Conservation (phyloP, 495 filamentous ascomycete genomes). For the Daldinia childiae region DNA sequence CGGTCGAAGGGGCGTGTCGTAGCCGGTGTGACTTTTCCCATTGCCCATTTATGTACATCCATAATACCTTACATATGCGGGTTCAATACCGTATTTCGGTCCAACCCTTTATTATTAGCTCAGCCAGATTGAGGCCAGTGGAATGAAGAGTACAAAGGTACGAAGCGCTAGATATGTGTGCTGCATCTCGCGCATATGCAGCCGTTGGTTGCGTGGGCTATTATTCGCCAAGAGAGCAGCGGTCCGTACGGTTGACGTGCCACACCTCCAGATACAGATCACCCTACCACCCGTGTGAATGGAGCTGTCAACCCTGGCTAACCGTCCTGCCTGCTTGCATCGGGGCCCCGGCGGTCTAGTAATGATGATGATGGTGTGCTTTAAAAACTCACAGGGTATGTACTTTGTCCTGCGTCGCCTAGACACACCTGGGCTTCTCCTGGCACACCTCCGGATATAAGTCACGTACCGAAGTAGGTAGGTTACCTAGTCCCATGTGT, state of each 20-base stretch:
- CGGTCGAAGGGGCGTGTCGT: constrained; percentile 24
- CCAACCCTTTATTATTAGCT: constrained; percentile 34
- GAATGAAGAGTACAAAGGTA: constrained; percentile 35
- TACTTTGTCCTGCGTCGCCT: constrained; percentile 11
- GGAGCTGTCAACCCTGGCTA: constrained; percentile 42
- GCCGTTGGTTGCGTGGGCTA: constrained; percentile 44
- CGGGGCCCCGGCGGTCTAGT: constrained; percentile 4
- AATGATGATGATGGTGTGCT: constrained; percentile 38
- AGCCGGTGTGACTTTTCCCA: constrained; percentile 43
- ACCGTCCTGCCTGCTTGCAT: constrained; percentile 40
- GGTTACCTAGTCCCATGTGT: constrained; percentile 12
- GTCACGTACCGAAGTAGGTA: constrained; percentile 38
- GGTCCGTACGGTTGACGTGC: constrained; percentile 37
- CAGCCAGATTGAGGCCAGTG: constrained; percentile 14
- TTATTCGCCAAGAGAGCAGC: constrained; percentile 41
- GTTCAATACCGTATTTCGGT: constrained; percentile 36
- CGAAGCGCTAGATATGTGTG: constrained; percentile 43
- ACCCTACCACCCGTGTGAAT: constrained; percentile 47
- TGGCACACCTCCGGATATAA: constrained; percentile 38
- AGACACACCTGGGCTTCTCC: constrained; percentile 30
- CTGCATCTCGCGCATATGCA: constrained; percentile 54
- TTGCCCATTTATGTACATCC: constrained; percentile 22
- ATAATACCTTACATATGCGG: constrained; percentile 16
- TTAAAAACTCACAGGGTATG: constrained; percentile 28
- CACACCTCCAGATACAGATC: constrained; percentile 46